These are phyloP conservation scores for Aspergillus egyptiacus DNA, from an alignment of 495 filamentous ascomycete species.

Conservation along the genomic window DNA sequence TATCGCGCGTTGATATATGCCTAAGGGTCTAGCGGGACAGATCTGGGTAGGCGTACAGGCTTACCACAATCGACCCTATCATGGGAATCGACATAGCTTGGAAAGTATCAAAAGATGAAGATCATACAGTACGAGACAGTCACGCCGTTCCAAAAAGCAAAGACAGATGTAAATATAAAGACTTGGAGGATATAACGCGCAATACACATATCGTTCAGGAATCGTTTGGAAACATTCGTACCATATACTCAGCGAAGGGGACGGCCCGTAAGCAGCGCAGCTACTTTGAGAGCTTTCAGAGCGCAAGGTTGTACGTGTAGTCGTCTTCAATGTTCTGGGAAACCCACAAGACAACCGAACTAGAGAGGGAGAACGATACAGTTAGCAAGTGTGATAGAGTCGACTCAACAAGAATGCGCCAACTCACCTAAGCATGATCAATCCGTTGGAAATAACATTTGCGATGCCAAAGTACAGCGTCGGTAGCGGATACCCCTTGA, in stretches of 20 bases:
- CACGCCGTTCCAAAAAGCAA: neutral
- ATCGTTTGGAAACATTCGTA: neutral
- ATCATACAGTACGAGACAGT: constrained; percentile 7
- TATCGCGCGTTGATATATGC: neutral
- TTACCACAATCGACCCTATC: neutral
- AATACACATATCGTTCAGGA: neutral
- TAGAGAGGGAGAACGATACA: constrained; percentile 28
- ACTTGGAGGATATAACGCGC: neutral
- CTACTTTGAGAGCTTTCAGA: too few species aligned
- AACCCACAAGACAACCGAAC: constrained; percentile 88
- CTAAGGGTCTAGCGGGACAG: neutral
- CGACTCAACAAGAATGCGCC: neutral
- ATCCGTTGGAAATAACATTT: constrained; percentile 79
- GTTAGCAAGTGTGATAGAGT: constrained; percentile 5
- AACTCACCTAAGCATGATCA: constrained; percentile 81
- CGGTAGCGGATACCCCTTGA: constrained; percentile 69
- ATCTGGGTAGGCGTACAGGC: neutral
- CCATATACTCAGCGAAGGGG: neutral
- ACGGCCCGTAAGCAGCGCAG: neutral
- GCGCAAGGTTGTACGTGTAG: constrained; percentile 90
- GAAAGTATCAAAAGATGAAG: neutral
- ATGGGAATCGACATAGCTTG: neutral
- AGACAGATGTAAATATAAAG: too few species aligned
- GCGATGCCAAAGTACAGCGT: constrained; percentile 91
- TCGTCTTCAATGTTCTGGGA: constrained; percentile 99